Base-by-base conservation (phyloP, 164 flowering plant genomes). In the Akebia trifoliata region DNA sequence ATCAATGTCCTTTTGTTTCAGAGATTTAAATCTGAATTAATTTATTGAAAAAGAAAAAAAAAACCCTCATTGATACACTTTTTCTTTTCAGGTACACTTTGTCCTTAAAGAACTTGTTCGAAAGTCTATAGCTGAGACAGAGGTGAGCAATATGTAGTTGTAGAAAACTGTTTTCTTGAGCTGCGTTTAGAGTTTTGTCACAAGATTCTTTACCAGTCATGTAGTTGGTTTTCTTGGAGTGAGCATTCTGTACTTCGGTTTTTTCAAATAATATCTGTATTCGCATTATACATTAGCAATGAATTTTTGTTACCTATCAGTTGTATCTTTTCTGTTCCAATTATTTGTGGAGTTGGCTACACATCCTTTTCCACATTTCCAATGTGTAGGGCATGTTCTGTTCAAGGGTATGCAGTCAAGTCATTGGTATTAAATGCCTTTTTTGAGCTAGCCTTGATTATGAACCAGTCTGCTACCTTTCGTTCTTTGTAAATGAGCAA, bases 91-190 rank as follows among this genome's bases (percentile, higher is more conserved):
- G 99, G 97, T 94, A 25, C 99, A 94, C 62, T 79, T 90, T 32
- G 67, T 88, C 40, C 71, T 94, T 71, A 90, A 90, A 76, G 99
- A 90, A 74, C 86, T 94, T 60, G 99, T 94, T 30, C 77, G 97
- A 66, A 88, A 85, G 71, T 94, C 99, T 17, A 83, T 94, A 62
- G 82, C 82, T 6, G 96, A 78, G 76, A 90, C 97, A 31, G 76
- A 79, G 90, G 98, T 93, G 67, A 67, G 67, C 43, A 61, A 36
- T 37, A 32, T 69, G 38, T 46, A 4, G 15, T 54, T 12, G 8
- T 10, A 42, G 29, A 47, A 44, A 30, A 28, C 9, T 50, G 8
- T 50, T 37, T 28, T 36, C 9, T 5, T 34, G 38, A 45, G 28
- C 29, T 38, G 17, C 14, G 12, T 34, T 28, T 39, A 28, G 26